Evolutionary conservation across 495 filamentous ascomycete genomes (phyloP).

Genomic region (Hapsidospora chrysogenum): DNA sequence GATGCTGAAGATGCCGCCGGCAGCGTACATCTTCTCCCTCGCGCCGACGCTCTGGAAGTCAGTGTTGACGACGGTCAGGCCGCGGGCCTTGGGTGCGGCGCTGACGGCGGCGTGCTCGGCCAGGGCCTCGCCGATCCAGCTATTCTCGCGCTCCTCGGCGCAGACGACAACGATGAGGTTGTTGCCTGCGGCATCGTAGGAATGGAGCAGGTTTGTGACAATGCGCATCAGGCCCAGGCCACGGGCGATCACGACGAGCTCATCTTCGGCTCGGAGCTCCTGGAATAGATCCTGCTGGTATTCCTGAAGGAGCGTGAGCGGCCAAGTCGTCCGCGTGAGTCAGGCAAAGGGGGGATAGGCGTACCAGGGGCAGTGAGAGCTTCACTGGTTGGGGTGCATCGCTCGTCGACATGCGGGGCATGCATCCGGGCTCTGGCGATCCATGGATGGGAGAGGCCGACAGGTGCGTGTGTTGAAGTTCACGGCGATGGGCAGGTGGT

Average conservation of each 20-base stretch:
- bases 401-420: slow-evolving; percentile 28
- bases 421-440: no score
- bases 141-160: slow-evolving; percentile 88
- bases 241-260: slow-evolving; percentile 77
- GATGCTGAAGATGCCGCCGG: slow-evolving; percentile 87
- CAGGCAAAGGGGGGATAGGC: slow-evolving; percentile 5
- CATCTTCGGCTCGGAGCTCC: slow-evolving; percentile 80
- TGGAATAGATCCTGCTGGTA: slow-evolving; percentile 88
- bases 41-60: slow-evolving; percentile 75
- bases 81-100: slow-evolving; percentile 53
- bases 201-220: slow-evolving; percentile 85
- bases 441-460: no score
- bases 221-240: slow-evolving; percentile 83
- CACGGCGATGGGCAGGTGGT: no score
- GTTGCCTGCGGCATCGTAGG: slow-evolving; percentile 89
- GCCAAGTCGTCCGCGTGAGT: neutral
- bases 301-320: slow-evolving; percentile 20
- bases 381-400: slow-evolving; percentile 58
- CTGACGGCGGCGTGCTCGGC: slow-evolving; percentile 88
- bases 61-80: slow-evolving; percentile 83
- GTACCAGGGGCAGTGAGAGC: slow-evolving; percentile 79
- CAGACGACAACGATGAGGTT: slow-evolving; percentile 80
- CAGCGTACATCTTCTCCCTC: slow-evolving; percentile 76
- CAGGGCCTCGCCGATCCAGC: slow-evolving; percentile 81
- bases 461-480: no score